Conservation (phyloP, 2,329 filamentous ascomycete species). For the Colletotrichum incanum region DNA sequence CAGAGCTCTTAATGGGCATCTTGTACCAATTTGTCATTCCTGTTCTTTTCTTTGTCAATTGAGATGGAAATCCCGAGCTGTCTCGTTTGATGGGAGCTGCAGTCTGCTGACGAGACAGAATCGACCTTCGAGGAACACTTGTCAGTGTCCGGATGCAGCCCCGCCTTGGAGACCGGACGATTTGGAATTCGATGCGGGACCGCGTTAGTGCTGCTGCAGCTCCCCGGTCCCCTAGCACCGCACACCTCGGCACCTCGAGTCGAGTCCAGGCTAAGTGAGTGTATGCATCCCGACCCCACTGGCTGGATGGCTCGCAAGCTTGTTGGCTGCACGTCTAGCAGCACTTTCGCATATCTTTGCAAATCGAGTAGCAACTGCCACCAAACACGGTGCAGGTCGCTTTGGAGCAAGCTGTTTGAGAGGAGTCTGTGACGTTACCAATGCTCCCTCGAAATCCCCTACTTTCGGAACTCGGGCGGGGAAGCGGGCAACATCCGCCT, state of each 20-base stretch:
- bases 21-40: slow-evolving; percentile 29
- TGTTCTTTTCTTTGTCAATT: background rate
- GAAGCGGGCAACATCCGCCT: slow-evolving; percentile 2
- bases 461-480: slow-evolving; percentile 21
- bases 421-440: slow-evolving; percentile 18
- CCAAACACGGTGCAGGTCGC: slow-evolving; percentile 14
- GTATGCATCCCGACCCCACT: slow-evolving; percentile 3
- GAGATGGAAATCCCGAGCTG: background rate
- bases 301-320: background rate
- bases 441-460: background rate
- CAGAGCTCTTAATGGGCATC: background rate
- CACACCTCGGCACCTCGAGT: slow-evolving; percentile 25
- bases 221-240: slow-evolving; percentile 12
- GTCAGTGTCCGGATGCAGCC: slow-evolving; percentile 20
- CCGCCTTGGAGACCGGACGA: slow-evolving; percentile 25
- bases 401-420: background rate
- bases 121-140: slow-evolving; percentile 22
- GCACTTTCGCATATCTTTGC: slow-evolving; percentile 26
- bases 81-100: slow-evolving; percentile 1
- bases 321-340: slow-evolving; percentile 11
- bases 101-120: slow-evolving; percentile 20
- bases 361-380: slow-evolving; percentile 17
- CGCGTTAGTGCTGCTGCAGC: slow-evolving; percentile 34
- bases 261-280: slow-evolving; percentile 7
- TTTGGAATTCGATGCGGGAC: slow-evolving; percentile 41